Conservation (phyloP, 164 flowering plant genomes). For the Nymphaea thermarum region DNA sequence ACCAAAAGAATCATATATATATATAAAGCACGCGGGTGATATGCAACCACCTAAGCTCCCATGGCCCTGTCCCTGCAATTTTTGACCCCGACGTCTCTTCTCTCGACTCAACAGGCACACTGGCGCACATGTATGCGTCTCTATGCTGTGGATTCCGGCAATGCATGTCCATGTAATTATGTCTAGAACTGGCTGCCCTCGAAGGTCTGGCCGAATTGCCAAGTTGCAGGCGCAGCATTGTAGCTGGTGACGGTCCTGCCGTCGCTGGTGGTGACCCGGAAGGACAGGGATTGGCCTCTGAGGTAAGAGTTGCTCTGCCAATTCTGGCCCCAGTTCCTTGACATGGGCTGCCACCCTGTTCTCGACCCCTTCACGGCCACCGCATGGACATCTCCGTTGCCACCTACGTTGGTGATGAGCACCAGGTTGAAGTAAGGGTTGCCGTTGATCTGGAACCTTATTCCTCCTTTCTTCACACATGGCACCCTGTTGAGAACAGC, state of each 20-base stretch:
- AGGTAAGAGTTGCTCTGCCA: slow-evolving; percentile 33
- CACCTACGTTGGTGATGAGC: slow-evolving; percentile 34
- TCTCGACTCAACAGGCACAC: too few relatives aligned
- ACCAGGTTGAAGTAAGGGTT: slow-evolving; percentile 41
- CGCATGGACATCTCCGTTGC: slow-evolving; percentile 31
- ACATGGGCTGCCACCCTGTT: slow-evolving; percentile 35
- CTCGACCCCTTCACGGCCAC: slow-evolving; percentile 30
- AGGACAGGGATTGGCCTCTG: slow-evolving; percentile 36
- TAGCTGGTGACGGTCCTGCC: slow-evolving; percentile 25
- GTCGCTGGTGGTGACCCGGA: slow-evolving; percentile 37
- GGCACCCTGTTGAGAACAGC: slow-evolving; percentile 22
- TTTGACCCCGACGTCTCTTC: neutral
- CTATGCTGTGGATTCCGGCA: too few relatives aligned
- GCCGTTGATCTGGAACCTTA: slow-evolving; percentile 39
- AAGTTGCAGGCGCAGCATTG: slow-evolving; percentile 23
- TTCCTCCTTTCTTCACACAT: slow-evolving; percentile 37
- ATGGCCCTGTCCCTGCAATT: neutral
- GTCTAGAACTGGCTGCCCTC: slow-evolving; percentile 23
- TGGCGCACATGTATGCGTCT: too few relatives aligned
- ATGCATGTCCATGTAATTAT: too few relatives aligned
- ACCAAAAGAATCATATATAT: too few relatives aligned
- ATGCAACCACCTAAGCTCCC: too few relatives aligned
- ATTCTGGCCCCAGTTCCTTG: slow-evolving; percentile 51
- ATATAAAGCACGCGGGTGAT: too few relatives aligned
- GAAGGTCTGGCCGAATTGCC: slow-evolving; percentile 43